phyloP scores from a whole-genome alignment of 2,329 filamentous ascomycete species.

The Penicillium frequentans region DNA sequence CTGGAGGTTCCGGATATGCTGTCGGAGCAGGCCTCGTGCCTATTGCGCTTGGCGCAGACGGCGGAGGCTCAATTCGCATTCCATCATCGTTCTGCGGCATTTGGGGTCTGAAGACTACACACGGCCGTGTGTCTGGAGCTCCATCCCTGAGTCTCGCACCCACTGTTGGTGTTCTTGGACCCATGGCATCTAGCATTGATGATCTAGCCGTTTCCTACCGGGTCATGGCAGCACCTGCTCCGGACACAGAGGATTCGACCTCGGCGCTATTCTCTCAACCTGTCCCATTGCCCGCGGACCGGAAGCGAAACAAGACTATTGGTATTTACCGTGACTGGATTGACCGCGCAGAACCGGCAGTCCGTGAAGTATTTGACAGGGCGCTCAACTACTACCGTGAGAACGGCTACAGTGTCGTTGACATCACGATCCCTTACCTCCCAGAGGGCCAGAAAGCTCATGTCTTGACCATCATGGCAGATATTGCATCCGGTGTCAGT shows the following conservation, averaged over 20 bases:
- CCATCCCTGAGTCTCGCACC: slow-evolving; percentile 61
- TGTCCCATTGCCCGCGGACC: slow-evolving; percentile 38
- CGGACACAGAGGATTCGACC: slow-evolving; percentile 51
- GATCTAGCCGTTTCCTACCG: slow-evolving; percentile 84
- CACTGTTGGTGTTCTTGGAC: slow-evolving; percentile 68
- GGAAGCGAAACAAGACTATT: slow-evolving; percentile 57
- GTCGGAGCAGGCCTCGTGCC: slow-evolving; percentile 70
- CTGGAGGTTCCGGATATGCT: slow-evolving; percentile 72
- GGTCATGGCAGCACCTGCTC: slow-evolving; percentile 72
- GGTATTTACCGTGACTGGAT: slow-evolving; percentile 72
- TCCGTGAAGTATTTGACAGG: slow-evolving; percentile 61
- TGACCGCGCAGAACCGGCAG: slow-evolving; percentile 63
- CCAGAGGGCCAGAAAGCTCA: slow-evolving; percentile 75
- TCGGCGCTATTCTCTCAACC: slow-evolving; percentile 63
- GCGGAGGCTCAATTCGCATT: slow-evolving; percentile 73
- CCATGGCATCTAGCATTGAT: slow-evolving; percentile 71
- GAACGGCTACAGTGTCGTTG: slow-evolving; percentile 45
- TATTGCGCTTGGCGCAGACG: slow-evolving; percentile 71
- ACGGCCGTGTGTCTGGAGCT: slow-evolving; percentile 64
- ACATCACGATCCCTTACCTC: slow-evolving; percentile 57
- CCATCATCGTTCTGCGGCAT: slow-evolving; percentile 74
- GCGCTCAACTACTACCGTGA: slow-evolving; percentile 57
- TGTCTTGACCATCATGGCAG: slow-evolving; percentile 72
- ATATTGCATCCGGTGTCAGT: slow-evolving; percentile 58
- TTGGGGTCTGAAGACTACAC: slow-evolving; percentile 77